Evolutionary conservation across 345 rosid genomes (phyloP), one percentile per base, ranked within the genome.

Genomic region (Excoecaria agallocha): DNA sequence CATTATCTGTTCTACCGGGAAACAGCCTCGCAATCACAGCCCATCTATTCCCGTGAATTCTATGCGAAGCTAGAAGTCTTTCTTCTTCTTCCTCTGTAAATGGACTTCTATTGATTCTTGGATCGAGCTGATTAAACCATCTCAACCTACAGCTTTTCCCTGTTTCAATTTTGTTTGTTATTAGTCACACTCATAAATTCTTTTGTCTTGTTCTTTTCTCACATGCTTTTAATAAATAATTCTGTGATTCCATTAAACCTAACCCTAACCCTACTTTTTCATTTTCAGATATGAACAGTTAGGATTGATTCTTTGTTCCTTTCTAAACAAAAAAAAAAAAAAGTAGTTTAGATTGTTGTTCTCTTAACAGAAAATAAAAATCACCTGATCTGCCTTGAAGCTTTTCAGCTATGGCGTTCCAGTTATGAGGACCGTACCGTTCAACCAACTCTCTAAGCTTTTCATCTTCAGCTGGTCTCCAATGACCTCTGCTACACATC

Each of bases 101-200:
- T 30, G 97, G 98, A 74, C 84, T 89, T 48, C 95, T 79, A 57
- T 94, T 92, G 76, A 94, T 94, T 60, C 90, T 86, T 13, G 98
- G 98, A 86, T 94, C 97, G 49, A 94, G 69, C 72, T 94, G 98
- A 80, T 92, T 94, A 78, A 84, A 94, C 98, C 98, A 94, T 77
- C 98, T 90, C 75, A 94, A 87, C 87, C 98, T 88, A 77, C 97
- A 94, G 62, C 98, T 92, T 82, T 94, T 94, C 48, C 97, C 98
- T 94, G 82, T 22, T 35, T 16, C 12, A 52, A 20, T 63, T 38
- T 51, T 49, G 4, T 30, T 30, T 30, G 30, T 30, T 30, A 30
- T 30, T 30, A 30, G 30, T 30, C 30, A 30, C 30, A 0, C 30
- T 30, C 30, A 30, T 30, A 30, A 30, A 30, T 30, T 30, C 30